These are phyloP conservation scores for Suillus lakei DNA, from an alignment of 768 basidiomycete genomes.

Conservation along the genomic window DNA sequence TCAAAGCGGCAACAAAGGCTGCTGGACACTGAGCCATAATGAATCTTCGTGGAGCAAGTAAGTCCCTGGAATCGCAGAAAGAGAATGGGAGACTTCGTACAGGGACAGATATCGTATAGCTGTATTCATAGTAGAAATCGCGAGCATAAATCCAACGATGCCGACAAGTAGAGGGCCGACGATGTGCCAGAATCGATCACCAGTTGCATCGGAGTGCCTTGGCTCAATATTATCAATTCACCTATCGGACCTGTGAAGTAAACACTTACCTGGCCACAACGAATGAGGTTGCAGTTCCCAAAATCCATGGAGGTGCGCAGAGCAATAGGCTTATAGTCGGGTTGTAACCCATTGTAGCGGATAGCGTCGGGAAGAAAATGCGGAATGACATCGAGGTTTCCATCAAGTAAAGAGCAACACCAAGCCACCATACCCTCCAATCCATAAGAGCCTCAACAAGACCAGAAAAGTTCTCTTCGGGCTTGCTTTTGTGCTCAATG, in stretches of 20 bases:
- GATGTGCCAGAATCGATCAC: constrained; percentile 78
- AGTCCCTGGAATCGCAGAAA: neutral
- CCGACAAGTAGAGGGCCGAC: constrained; percentile 56
- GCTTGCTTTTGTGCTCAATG: constrained; percentile 49
- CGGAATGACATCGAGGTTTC: constrained; percentile 67
- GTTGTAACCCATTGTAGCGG: constrained; percentile 69
- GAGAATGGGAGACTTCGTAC: constrained; percentile 38
- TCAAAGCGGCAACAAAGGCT: constrained; percentile 65
- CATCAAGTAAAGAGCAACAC: constrained; percentile 61
- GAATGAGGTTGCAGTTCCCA: constrained; percentile 62
- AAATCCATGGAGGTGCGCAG: constrained; percentile 77
- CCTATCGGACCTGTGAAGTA: neutral
- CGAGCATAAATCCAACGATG: constrained; percentile 69
- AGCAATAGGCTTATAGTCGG: constrained; percentile 67
- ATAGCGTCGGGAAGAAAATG: constrained; percentile 78
- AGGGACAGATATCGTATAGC: constrained; percentile 66
- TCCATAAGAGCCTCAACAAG: constrained; percentile 64
- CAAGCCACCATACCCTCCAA: constrained; percentile 84
- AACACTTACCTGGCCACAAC: constrained; percentile 48
- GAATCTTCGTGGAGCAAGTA: constrained; percentile 49
- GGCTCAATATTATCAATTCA: constrained; percentile 10
- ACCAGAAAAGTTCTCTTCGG: constrained; percentile 42
- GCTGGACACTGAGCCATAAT: constrained; percentile 74
- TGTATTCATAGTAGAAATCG: constrained; percentile 64
- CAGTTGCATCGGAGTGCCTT: constrained; percentile 72